A percentile compares a stretch with the other conserved stretches of the same genome.
phyloP scores from a whole-genome alignment of 768 basidiomycete genomes.

The Mycena metata region DNA sequence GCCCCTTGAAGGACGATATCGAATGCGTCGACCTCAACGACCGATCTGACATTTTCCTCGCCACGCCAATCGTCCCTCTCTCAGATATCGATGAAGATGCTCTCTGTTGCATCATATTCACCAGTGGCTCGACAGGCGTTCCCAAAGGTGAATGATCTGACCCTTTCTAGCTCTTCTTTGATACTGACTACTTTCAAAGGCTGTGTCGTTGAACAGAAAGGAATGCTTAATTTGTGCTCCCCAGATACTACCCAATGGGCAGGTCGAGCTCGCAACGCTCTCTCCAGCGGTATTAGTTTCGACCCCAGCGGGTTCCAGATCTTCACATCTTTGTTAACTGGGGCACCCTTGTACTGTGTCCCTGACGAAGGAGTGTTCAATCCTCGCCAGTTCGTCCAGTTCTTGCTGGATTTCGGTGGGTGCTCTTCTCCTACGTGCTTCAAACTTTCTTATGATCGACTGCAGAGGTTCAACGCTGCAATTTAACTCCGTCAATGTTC shows the following conservation, averaged over 20 bases:
- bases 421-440: constrained; percentile 2
- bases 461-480: constrained; percentile 7
- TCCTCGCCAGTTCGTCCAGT: constrained; percentile 13
- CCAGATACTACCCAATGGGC: constrained; percentile 9
- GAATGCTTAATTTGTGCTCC: constrained; percentile 12
- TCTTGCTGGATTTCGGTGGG: constrained; percentile 9
- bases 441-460: constrained; percentile 6
- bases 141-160: constrained; percentile 8
- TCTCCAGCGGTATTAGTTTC: constrained; percentile 4
- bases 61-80: constrained; percentile 11
- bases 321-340: constrained; percentile 15
- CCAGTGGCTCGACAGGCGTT: constrained; percentile 12
- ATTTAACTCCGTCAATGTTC: constrained; percentile 1
- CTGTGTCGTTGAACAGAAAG: constrained; percentile 9
- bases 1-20: constrained; percentile 13
- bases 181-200: constrained; percentile 9
- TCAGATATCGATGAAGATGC: constrained; percentile 15
- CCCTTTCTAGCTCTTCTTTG: constrained; percentile 9
- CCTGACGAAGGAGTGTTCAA: constrained; percentile 16
- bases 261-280: constrained; percentile 14
- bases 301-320: constrained; percentile 11
- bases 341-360: constrained; percentile 6
- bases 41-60: constrained; percentile 6
- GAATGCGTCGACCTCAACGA: constrained; percentile 13
- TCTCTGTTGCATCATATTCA: constrained; percentile 6